These are phyloP conservation scores for Globisporangium apiculatum DNA, from an alignment of 352 stramenopile species.

Conservation along the genomic window DNA sequence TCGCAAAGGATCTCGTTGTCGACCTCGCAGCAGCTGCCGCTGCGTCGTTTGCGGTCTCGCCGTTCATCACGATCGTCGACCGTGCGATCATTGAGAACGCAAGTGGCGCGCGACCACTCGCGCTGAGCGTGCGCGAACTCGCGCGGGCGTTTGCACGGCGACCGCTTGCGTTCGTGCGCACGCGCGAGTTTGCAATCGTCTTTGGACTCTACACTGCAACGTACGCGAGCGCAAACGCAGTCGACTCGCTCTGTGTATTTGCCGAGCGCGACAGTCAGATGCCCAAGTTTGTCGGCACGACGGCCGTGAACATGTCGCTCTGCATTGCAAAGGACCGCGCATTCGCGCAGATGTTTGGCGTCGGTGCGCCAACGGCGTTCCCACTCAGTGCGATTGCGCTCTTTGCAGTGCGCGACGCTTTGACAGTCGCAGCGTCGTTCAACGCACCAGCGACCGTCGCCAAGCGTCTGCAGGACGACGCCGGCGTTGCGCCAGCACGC, in stretches of 20 bases:
- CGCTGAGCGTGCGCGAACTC: slow-evolving; percentile 57
- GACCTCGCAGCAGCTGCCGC: slow-evolving; percentile 53
- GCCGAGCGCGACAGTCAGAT: slow-evolving; percentile 67
- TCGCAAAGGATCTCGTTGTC: slow-evolving; percentile 41
- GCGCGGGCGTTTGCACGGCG: slow-evolving; percentile 47
- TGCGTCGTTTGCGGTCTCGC: slow-evolving; percentile 69
- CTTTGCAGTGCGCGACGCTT: slow-evolving; percentile 83
- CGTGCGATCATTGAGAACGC: slow-evolving; percentile 89
- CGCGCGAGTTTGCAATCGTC: slow-evolving; percentile 85
- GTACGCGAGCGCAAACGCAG: slow-evolving; percentile 82
- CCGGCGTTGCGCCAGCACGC: slow-evolving; percentile 34
- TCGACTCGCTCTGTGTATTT: slow-evolving; percentile 82
- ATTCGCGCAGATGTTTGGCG: slow-evolving; percentile 90
- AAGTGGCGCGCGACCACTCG: slow-evolving; percentile 58
- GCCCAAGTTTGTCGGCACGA: slow-evolving; percentile 87
- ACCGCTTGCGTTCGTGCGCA: slow-evolving; percentile 75
- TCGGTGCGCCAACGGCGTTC: slow-evolving; percentile 68
- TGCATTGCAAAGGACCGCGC: slow-evolving; percentile 89
- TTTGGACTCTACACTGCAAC: slow-evolving; percentile 88
- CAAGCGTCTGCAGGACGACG: slow-evolving; percentile 47
- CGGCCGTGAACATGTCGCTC: slow-evolving; percentile 87
- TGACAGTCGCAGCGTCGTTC: slow-evolving; percentile 86
- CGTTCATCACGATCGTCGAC: slow-evolving; percentile 88
- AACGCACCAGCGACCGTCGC: slow-evolving; percentile 73
- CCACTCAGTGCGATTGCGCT: slow-evolving; percentile 72